Percentiles rank a stretch among this genome's conserved stretches.
Conservation (phyloP, 2,329 filamentous ascomycete genomes). For the Diaporthe sp. region DNA sequence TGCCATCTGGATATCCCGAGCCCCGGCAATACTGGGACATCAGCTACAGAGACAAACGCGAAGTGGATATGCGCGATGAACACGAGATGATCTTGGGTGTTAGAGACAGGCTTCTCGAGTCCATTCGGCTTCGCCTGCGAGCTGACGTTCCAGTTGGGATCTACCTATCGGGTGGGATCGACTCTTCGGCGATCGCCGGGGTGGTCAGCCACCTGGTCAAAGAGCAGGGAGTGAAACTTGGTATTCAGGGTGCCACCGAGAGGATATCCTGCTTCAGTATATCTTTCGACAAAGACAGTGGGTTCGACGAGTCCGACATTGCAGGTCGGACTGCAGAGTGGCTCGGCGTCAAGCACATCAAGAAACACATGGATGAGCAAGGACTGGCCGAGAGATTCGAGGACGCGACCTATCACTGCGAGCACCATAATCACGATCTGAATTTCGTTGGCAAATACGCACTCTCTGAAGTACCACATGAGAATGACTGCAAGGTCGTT, state of each 20-base stretch:
- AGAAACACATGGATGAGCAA: slow-evolving; percentile 48
- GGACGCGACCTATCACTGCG: slow-evolving; percentile 50
- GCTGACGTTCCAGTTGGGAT: slow-evolving; percentile 72
- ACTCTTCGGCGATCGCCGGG: slow-evolving; percentile 69
- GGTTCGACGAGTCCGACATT: slow-evolving; percentile 62
- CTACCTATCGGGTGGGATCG: slow-evolving; percentile 70
- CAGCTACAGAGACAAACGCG: slow-evolving; percentile 63
- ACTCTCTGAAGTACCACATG: slow-evolving; percentile 60
- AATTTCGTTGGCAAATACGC: slow-evolving; percentile 66
- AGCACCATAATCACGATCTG: slow-evolving; percentile 59
- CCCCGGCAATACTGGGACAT: slow-evolving; percentile 67
- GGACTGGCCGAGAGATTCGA: slow-evolving; percentile 50
- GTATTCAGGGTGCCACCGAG: slow-evolving; percentile 54
- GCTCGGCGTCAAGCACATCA: slow-evolving; percentile 50
- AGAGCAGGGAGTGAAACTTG: slow-evolving; percentile 61
- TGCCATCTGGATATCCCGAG: slow-evolving; percentile 51
- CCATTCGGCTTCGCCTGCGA: slow-evolving; percentile 65
- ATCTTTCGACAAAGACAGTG: slow-evolving; percentile 63
- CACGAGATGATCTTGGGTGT: slow-evolving; percentile 67
- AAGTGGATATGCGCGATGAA: slow-evolving; percentile 58
- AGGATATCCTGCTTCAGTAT: slow-evolving; percentile 61
- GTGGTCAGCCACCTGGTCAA: slow-evolving; percentile 67
- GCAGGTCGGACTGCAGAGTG: slow-evolving; percentile 52
- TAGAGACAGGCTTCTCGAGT: slow-evolving; percentile 63
- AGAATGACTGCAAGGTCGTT: slow-evolving; percentile 66